A percentile compares a stretch with the other conserved stretches of the same genome.
These are phyloP conservation scores for Suzukiozyma palmioleophila DNA, from an alignment of 1,139 yeast species.

Conservation along the genomic window DNA sequence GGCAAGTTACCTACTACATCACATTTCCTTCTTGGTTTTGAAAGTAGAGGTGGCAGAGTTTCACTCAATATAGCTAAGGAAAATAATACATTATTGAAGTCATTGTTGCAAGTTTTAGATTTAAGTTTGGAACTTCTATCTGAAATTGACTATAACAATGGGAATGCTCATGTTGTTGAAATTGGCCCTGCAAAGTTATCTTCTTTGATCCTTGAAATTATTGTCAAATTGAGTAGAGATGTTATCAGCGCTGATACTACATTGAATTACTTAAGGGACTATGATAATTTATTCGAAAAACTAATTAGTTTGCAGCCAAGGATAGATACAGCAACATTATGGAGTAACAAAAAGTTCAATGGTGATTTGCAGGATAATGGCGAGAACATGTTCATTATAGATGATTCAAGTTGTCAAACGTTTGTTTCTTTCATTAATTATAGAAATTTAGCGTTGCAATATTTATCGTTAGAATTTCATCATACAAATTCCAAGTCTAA, in stretches of 20 bases:
- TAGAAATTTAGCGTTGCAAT: conserved; percentile 59
- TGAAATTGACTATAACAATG: conserved; percentile 33
- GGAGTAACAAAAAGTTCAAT: conserved; percentile 49
- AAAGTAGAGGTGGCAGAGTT: conserved; percentile 30
- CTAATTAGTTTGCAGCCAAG: conserved; percentile 54
- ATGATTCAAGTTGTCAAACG: conserved; percentile 42
- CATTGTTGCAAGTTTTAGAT: conserved; percentile 47
- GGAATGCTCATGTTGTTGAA: conserved; percentile 37
- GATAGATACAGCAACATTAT: conserved; percentile 41
- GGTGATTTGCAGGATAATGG: conserved; percentile 27
- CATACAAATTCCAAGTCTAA: conserved; percentile 56
- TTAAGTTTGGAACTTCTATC: conserved; percentile 42
- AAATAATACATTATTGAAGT: conserved; percentile 48
- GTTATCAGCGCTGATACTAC: conserved; percentile 51
- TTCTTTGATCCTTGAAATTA: conserved; percentile 53
- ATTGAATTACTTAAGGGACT: conserved; percentile 47
- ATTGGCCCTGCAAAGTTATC: conserved; percentile 55
- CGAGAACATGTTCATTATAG: conserved; percentile 30
- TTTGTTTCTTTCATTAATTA: conserved; percentile 59
- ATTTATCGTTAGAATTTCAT: conserved; percentile 70
- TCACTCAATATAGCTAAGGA: conserved; percentile 13
- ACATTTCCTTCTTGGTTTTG: conserved; percentile 75
- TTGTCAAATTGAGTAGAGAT: conserved; percentile 56
- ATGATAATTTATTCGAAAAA: conserved; percentile 46
- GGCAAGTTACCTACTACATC: conserved; percentile 49